Evolutionary conservation across 1,139 yeast genomes (phyloP), one percentile per base, ranked within the genome.

Genomic region (Pichia cactophila): DNA sequence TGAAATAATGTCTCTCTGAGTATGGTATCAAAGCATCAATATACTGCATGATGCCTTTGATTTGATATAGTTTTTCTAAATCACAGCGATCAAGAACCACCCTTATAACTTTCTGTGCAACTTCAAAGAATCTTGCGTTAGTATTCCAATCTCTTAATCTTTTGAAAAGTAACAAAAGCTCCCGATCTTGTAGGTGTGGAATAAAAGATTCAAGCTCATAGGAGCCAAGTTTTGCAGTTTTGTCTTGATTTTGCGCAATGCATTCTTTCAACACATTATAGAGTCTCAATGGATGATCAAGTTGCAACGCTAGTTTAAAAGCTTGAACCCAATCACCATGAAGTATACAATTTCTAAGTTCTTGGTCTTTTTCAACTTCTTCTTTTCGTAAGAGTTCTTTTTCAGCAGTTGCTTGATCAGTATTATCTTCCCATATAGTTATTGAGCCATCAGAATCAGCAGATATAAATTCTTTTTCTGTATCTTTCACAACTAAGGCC

Each of bases 361-460:
- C 78, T 65, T 92, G 99, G 59, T 90, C 97, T 65, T 87, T 85
- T 66, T 90, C 97, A 16, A 92, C 78, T 57, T 75, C 77, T 48
- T 70, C 61, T 55, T 79, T 83, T 54, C 74, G 77, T 41, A 66
- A 61, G 43, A 69, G 69, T 55, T 77, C 78, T 53, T 73, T 75
- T 52, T 72, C 73, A 48, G 73, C 75, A 46, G 69, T 66, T 48
- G 74, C 73, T 61, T 84, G 88, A 51, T 81, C 90, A 2, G 96
- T 86, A 60, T 84, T 82, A 67, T 92, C 98, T 50, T 73, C 72
- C 98, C 98, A 92, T 43, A 86, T 73, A 45, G 87, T 86, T 55
- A 92, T 76, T 44, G 87, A 84, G 48, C 97, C 96, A 66, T 92
- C 97, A 1, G 96, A 97, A 66, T 94, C 97, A 1, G 96, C 97